Base-by-base conservation (phyloP, 73 alveolate species). In the Tetrahymena elliotti region DNA sequence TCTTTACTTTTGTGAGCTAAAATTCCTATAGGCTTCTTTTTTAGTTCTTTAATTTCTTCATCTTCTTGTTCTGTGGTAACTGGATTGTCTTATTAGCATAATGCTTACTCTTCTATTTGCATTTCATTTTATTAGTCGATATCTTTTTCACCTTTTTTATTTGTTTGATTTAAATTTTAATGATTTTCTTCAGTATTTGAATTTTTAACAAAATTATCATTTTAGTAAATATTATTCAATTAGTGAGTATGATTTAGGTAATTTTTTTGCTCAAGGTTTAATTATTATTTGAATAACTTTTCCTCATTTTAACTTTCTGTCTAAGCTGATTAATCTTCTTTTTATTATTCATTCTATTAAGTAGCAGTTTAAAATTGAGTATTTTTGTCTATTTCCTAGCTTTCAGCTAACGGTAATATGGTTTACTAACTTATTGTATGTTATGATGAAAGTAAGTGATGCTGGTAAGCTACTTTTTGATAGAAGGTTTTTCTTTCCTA, bases 1-100 rank as follows among this genome's bases (percentile, higher is more conserved):
- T 94, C 93, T 52, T 24, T 93, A 84, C 38, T 94, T 94, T 22
- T 68, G 34, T 47, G 84, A 40, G 96, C 40, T 33, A 94, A 82
- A 33, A 84, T 94, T 94, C 93, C 96, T 31, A 94, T 84, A 33
- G 40, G 40, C 22, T 84, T 94, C 33, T 94, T 93, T 11, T 36
- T 94, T 47, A 40, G 41, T 35, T 94, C 93, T 31, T 94, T 83
- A 38, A 27, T 93, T 31, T 38, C 33, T 9, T 54, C 93, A 68
- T 68, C 96, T 93, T 93, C n/a, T 33, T 68, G 22, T 83, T 68
- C 38, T 68, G 0, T 6, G 24, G 38, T 18, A 27, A 18, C 20
- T 12, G 4, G 20, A 18, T 47, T 0, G 20, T 22, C 82, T 47
- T 8, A 47, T 47, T 47, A 47, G 82, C 82, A 10, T 13, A 15